Conservation (phyloP, 768 basidiomycete species). For the Pleurotus sapidus region DNA sequence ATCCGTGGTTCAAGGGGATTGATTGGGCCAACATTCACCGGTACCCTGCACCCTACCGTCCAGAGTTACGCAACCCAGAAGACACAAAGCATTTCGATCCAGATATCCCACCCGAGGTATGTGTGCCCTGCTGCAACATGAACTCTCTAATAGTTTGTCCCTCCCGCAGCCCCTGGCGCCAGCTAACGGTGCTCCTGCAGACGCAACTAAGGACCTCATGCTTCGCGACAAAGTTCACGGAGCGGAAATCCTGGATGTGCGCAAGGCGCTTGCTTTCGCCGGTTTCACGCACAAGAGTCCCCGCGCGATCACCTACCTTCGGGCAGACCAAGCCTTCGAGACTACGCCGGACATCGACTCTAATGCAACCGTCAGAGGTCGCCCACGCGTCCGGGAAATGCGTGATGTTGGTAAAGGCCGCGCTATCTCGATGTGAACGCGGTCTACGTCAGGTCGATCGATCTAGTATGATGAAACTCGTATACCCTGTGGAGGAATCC, state of each 20-base stretch:
- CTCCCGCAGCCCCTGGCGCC: slow-evolving; percentile 75
- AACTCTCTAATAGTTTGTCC: slow-evolving; percentile 21
- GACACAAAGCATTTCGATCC: slow-evolving; percentile 96
- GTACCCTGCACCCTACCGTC: slow-evolving; percentile 84
- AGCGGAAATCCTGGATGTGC: slow-evolving; percentile 80
- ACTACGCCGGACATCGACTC: slow-evolving; percentile 48
- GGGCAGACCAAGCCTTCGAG: slow-evolving; percentile 73
- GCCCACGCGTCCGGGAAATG: slow-evolving; percentile 58
- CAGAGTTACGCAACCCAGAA: slow-evolving; percentile 75
- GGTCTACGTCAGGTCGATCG: slow-evolving; percentile 15
- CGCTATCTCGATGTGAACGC: slow-evolving; percentile 76
- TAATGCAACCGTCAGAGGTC: slow-evolving; percentile 56
- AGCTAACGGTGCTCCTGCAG: slow-evolving; percentile 79
- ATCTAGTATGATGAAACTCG: slow-evolving; percentile 10
- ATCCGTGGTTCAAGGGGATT: slow-evolving; percentile 89
- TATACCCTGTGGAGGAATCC: slow-evolving; percentile 5
- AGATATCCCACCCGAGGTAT: slow-evolving; percentile 89
- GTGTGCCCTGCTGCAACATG: slow-evolving; percentile 23
- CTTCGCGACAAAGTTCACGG: slow-evolving; percentile 85
- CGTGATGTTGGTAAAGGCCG: slow-evolving; percentile 69
- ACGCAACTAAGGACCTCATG: slow-evolving; percentile 88
- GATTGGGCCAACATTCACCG: slow-evolving; percentile 88
- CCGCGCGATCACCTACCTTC: slow-evolving; percentile 71
- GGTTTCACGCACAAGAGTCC: slow-evolving; percentile 92
- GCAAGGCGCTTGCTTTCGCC: slow-evolving; percentile 89